Conservation (phyloP, 176 grass and related monocot species). For the Otatea glauca region DNA sequence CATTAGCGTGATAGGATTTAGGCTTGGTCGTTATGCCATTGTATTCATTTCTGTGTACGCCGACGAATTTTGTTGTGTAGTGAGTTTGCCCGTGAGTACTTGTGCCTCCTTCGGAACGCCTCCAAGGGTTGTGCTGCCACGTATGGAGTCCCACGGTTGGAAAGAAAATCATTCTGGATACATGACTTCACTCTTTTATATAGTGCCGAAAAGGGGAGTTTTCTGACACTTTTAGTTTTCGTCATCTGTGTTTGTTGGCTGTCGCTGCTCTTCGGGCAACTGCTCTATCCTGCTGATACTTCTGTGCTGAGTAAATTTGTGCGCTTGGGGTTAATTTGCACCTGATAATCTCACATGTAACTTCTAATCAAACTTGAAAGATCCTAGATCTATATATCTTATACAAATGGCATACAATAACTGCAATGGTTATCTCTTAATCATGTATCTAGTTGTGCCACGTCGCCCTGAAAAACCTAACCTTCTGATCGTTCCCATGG, state of each 20-base stretch:
- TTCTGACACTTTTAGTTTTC: not conserved
- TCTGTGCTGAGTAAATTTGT: not conserved
- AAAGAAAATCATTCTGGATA: not conserved
- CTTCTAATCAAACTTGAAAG: not conserved
- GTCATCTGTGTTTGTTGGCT: not conserved
- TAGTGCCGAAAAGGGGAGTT: no score
- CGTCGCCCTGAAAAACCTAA: no score
- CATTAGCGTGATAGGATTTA: slow-evolving; percentile 58
- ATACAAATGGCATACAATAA: no score
- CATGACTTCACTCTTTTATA: no score
- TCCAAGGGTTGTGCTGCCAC: not conserved
- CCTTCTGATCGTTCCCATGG: no score
- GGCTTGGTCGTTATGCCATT: slow-evolving; percentile 31
- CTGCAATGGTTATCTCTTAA: no score
- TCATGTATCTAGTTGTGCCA: no score
- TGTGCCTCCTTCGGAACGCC: not conserved
- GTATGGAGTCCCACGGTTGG: not conserved
- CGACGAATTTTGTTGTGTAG: slow-evolving; percentile 39
- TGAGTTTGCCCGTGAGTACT: not conserved
- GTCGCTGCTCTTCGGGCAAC: not conserved
- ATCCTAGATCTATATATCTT: no score
- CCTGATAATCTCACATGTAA: not conserved
- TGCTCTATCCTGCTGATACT: not conserved
- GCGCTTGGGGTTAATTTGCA: not conserved
- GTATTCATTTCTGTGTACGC: slow-evolving; percentile 46